phyloP scores from a whole-genome alignment of 148 eudicot species.

The Camellia lanceoleosa region DNA sequence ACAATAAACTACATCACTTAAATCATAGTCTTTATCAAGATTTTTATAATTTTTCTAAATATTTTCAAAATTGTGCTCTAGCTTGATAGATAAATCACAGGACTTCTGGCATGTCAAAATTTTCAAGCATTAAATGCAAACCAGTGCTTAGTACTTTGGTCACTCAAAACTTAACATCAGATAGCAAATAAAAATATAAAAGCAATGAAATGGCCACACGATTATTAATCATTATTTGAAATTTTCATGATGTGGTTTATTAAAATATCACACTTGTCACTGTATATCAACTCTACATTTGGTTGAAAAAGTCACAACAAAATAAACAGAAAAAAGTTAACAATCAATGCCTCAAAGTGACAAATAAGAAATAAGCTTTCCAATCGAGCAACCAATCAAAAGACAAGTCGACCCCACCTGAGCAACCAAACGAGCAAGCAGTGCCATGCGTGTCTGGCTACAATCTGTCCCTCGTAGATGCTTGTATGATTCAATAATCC shows the following conservation, averaged over 20 bases:
- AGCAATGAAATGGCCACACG: neutral
- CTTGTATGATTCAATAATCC: slow-evolving; percentile 57
- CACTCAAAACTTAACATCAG: neutral
- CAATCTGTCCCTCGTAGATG: slow-evolving; percentile 41
- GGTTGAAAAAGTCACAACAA: neutral
- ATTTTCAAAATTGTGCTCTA: neutral
- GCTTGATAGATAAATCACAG: neutral
- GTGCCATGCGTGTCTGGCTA: slow-evolving; percentile 58
- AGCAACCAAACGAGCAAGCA: slow-evolving; percentile 83
- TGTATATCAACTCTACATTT: slow-evolving; percentile 3
- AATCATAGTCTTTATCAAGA: neutral
- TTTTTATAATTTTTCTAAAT: neutral
- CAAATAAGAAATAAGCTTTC: slow-evolving; percentile 17
- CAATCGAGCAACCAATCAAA: slow-evolving; percentile 21
- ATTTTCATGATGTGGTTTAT: neutral
- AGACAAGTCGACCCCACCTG: slow-evolving; percentile 58
- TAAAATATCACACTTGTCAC: slow-evolving; percentile 15
- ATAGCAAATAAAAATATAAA: neutral
- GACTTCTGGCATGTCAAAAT: neutral
- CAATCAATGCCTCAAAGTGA: slow-evolving; percentile 1
- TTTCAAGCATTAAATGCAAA: neutral
- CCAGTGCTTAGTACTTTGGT: neutral
- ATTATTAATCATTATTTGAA: neutral
- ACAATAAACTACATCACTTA: neutral
- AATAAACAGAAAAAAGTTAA: neutral